phyloP scores from a whole-genome alignment of 257 asterid genomes.

The Fraxinus quadrangulata region DNA sequence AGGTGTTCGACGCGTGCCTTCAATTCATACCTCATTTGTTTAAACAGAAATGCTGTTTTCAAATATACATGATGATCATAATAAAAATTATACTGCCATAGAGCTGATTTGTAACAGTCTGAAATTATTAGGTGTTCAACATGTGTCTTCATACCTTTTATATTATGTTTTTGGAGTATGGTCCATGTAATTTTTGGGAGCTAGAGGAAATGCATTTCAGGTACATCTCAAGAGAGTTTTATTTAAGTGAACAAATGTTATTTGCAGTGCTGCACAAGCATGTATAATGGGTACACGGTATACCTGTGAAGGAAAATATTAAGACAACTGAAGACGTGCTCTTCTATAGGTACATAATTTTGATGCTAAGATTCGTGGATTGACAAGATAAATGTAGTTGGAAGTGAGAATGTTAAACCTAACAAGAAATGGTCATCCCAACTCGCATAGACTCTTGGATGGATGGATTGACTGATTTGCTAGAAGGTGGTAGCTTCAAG shows the following conservation, averaged over 20 bases:
- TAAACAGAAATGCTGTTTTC: neutral
- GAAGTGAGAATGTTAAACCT: neutral
- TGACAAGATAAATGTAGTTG: neutral
- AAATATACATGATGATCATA: neutral
- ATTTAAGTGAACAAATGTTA: neutral
- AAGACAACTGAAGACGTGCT: neutral
- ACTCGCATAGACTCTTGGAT: neutral
- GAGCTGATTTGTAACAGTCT: too few species aligned
- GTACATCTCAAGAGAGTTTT: neutral
- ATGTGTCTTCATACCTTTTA: neutral
- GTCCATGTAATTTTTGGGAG: neutral
- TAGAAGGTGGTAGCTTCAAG: neutral
- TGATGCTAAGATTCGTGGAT: neutral
- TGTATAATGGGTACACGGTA: too few species aligned
- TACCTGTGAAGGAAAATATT: neutral
- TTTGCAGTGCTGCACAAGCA: neutral
- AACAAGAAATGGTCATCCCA: neutral
- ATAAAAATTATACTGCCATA: too few species aligned
- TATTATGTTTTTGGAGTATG: neutral
- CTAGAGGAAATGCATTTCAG: neutral
- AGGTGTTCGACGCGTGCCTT: neutral
- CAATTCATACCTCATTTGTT: neutral
- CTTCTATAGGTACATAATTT: neutral
- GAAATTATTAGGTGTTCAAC: neutral
- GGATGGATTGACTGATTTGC: neutral